Conservation (phyloP, 352 stramenopile genomes). For the Phytophthora lateralis region DNA sequence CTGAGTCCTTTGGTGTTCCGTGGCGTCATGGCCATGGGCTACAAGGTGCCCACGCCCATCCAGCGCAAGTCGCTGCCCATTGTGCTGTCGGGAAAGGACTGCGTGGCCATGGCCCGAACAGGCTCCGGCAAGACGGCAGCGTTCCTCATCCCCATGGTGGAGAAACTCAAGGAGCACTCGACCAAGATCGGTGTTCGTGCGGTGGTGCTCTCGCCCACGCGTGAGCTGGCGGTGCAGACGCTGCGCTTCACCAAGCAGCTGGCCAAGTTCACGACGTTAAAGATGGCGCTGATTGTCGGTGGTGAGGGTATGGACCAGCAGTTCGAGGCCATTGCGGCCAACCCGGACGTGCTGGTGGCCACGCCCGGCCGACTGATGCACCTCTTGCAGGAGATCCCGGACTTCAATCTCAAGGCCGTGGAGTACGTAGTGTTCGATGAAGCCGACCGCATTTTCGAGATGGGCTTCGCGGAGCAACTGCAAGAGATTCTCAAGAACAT, state of each 20-base stretch:
- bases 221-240: conserved; percentile 99
- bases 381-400: conserved; percentile 92
- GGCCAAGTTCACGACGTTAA: conserved; percentile 91
- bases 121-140: conserved; percentile 98
- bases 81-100: conserved; percentile 95
- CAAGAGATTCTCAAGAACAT: conserved; percentile 94
- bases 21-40: conserved; percentile 94
- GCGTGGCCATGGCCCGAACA: conserved; percentile 98
- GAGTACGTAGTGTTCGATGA: conserved; percentile 98
- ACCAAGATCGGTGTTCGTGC: conserved; percentile 86
- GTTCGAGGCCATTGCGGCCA: conserved; percentile 94
- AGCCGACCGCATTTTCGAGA: conserved; percentile 99
- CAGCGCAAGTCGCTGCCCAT: conserved; percentile 98
- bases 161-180: conserved; percentile 95
- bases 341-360: conserved; percentile 95
- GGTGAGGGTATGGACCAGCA: conserved; percentile 98
- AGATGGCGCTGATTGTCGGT: conserved; percentile 95
- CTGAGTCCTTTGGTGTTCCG: conserved; percentile 80
- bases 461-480: conserved; percentile 99
- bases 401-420: conserved; percentile 93
- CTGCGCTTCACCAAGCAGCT: conserved; percentile 90
- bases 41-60: conserved; percentile 98
- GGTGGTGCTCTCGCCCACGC: conserved; percentile 95
- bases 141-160: conserved; percentile 98
- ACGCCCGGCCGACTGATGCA: conserved; percentile 96